phyloP scores from a whole-genome alignment of 2,329 filamentous ascomycete genomes.

The Thyridium curvatum region DNA sequence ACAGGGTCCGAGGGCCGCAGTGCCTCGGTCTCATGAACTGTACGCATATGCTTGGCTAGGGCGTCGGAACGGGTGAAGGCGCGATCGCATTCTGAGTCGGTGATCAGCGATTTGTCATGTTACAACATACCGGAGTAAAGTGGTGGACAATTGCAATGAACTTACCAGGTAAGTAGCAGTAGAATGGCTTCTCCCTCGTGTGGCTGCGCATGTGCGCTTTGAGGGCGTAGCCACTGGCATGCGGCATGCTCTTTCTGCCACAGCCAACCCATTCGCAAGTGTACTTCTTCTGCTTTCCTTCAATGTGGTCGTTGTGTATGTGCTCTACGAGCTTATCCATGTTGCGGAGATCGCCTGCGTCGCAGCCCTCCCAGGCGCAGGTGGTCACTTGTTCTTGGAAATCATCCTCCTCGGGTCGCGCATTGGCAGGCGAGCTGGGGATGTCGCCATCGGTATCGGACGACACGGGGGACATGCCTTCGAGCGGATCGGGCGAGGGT shows the following conservation, averaged over 20 bases:
- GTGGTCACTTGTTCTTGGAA: conserved; percentile 71
- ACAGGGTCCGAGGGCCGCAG: conserved; percentile 73
- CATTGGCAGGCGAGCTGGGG: conserved; percentile 57
- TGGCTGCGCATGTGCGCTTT: conserved; percentile 98
- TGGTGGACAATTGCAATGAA: background rate
- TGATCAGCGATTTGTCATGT: conserved; percentile 16
- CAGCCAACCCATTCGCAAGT: conserved; percentile 98
- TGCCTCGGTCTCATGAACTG: conserved; percentile 94
- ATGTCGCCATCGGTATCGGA: conserved; percentile 86
- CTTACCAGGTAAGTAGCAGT: conserved; percentile 87
- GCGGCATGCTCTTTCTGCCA: conserved; percentile 77
- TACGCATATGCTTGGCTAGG: conserved; percentile 96
- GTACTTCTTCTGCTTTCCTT: conserved; percentile 89
- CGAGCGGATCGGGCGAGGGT: conserved; percentile 45
- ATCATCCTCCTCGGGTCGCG: conserved; percentile 67
- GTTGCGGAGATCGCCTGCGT: conserved; percentile 63
- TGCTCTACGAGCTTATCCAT: conserved; percentile 80
- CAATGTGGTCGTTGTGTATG: conserved; percentile 90
- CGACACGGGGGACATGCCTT: conserved; percentile 67
- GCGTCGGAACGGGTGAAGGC: conserved; percentile 95
- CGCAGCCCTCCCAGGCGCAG: conserved; percentile 74
- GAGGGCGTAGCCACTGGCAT: conserved; percentile 91
- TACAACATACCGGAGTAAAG: background rate
- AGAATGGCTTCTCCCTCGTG: conserved; percentile 96
- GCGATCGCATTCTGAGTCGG: conserved; percentile 72